Base-by-base conservation (phyloP, 2,329 filamentous ascomycete species). In the Colletotrichum acutatum region DNA sequence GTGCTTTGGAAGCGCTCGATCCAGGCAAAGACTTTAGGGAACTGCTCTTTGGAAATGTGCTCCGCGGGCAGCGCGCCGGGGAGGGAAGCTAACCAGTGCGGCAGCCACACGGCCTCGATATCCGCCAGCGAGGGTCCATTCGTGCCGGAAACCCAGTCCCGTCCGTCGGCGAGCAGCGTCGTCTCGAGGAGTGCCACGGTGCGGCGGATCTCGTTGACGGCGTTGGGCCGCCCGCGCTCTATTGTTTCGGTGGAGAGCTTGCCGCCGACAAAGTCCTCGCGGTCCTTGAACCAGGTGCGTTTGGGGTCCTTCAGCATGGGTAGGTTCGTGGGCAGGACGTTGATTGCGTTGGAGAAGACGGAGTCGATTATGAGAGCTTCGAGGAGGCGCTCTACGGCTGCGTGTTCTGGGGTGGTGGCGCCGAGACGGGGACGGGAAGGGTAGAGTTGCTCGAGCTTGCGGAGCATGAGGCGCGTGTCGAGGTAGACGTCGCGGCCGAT, bases 401-500 rank as follows among this genome's bases (percentile, higher is more conserved):
- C 78, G 30, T 86, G 80, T 9, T 87, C 84, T 34, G 75, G 75
- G 4, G 79, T 78, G 1, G 81, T 76, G 42, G 84, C 79, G 49
- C 83, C 82, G 28, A 84, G 80, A 1, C 78, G 80, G 0, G 83
- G 78, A 16, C 83, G 79, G 2, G 84, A 74, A 0, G 88, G 88
- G 78, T 88, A 90, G 46, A 88, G 82, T 1, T 83, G 76, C 77
- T 94, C 90, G 1, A 95, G 88, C 79, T 90, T 92, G 30, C 81
- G 81, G 24, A 95, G 80, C 76, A 94, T 94, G 26, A 94, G 87
- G 3, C 91, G 89, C 2, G 91, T 91, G 83, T 95, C 93, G 73
- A 90, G 84, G 83, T 94, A 94, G 56, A 95, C 83, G 78, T 93
- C 89, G 6, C 88, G 85, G 19, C 91, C 92, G 76, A 94, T 90